Evolutionary conservation across 495 filamentous ascomycete genomes (phyloP).

Genomic region (Penicillium mononematosum): DNA sequence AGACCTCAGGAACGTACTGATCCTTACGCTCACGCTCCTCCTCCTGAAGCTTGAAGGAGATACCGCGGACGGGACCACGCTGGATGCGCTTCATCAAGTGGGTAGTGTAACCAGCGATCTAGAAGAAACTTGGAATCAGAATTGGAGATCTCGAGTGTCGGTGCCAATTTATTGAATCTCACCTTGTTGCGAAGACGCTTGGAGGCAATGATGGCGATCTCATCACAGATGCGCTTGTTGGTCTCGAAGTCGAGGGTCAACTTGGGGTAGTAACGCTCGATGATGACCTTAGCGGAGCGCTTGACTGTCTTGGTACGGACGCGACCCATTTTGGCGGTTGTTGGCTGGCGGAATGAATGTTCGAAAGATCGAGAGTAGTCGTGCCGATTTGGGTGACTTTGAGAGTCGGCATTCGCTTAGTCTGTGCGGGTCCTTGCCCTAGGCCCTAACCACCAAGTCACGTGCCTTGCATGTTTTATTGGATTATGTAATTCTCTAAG

Average conservation of each 20-base stretch:
- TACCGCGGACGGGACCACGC: constrained; percentile 97
- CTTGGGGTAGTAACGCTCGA: constrained; percentile 98
- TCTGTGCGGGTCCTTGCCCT: constrained; percentile 33
- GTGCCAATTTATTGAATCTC: constrained; percentile 15
- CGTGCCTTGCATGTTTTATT: constrained; percentile 4
- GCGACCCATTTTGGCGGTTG: constrained; percentile 89
- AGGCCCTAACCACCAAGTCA: constrained; percentile 28
- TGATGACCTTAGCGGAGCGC: constrained; percentile 99
- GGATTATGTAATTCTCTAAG: constrained; percentile 1
- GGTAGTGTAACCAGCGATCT: constrained; percentile 99
- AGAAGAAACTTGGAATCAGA: constrained; percentile 13
- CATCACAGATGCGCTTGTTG: constrained; percentile 99
- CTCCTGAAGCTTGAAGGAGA: constrained; percentile 99
- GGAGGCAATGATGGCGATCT: constrained; percentile 98
- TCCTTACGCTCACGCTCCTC: constrained; percentile 99
- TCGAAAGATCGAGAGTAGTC: constrained; percentile 17
- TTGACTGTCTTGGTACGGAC: constrained; percentile 99
- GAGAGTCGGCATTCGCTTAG: constrained; percentile 30
- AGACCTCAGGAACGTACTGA: constrained; percentile 99
- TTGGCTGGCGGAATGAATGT: constrained; percentile 41
- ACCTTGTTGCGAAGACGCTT: constrained; percentile 99
- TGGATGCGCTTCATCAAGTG: constrained; percentile 95
- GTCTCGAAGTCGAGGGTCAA: constrained; percentile 99
- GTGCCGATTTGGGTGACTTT: constrained; percentile 18
- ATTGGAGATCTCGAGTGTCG: background rate